A percentile compares a stretch with the other conserved stretches of the same genome.
phyloP scores from a whole-genome alignment of 83 land plant genomes.

The Picea mariana region DNA sequence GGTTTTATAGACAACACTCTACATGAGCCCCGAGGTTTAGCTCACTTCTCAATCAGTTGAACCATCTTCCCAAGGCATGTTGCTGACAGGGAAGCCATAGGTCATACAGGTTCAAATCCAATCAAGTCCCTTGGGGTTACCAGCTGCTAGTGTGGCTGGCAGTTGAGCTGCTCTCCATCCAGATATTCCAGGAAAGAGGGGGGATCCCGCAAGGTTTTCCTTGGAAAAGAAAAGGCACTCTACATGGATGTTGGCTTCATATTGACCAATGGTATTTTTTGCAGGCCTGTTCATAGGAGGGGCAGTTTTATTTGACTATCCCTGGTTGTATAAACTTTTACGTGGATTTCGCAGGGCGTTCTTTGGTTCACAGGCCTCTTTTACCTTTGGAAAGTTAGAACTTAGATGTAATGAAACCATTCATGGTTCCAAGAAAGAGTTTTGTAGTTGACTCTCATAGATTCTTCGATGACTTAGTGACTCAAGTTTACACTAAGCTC shows the following conservation, averaged over 20 bases:
- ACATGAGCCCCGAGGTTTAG: no score
- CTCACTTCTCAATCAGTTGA: no score
- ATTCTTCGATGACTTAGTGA: background rate
- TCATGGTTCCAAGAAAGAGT: background rate
- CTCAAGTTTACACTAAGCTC: background rate
- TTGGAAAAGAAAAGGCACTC: no score
- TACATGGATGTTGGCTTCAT: no score
- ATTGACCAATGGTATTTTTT: background rate
- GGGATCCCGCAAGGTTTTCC: no score
- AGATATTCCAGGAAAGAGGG: no score
- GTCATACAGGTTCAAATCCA: no score
- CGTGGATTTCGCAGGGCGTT: background rate
- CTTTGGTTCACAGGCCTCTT: background rate
- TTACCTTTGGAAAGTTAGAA: background rate
- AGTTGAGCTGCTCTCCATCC: no score
- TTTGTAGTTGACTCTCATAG: background rate
- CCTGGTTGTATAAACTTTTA: background rate
- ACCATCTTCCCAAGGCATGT: no score
- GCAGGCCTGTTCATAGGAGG: slow-evolving; percentile 1
- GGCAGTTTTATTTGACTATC: background rate
- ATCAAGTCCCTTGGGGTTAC: no score
- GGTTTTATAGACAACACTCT: background rate
- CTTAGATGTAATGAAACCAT: background rate
- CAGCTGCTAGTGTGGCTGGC: no score
- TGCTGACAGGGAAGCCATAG: no score